A percentile compares a stretch with the other conserved stretches of the same genome.
Conservation (phyloP, 2,329 filamentous ascomycete genomes). For the Nemania sp. region DNA sequence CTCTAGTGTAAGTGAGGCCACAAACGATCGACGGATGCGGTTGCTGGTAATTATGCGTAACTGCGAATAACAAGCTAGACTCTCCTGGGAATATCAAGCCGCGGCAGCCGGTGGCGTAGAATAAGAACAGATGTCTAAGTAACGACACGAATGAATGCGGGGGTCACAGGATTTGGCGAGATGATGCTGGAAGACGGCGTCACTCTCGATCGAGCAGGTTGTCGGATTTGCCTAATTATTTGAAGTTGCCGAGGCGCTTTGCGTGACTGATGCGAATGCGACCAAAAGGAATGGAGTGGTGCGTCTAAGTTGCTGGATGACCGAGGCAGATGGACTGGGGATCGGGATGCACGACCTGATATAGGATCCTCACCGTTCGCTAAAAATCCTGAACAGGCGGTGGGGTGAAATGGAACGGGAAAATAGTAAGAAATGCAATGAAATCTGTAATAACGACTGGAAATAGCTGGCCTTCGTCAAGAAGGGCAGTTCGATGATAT, state of each 20-base stretch:
- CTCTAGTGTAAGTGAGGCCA: not conserved
- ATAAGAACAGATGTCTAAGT: constrained; percentile 18
- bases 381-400: constrained; percentile 7
- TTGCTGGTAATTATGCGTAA: constrained; percentile 5
- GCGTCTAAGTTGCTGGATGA: constrained; percentile 12
- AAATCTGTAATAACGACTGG: constrained; percentile 17
- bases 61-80: not conserved
- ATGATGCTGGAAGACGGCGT: constrained; percentile 30
- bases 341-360: constrained; percentile 25
- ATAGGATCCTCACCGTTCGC: constrained; percentile 21
- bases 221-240: constrained; percentile 25
- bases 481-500: constrained; percentile 32
- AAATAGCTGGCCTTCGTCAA: constrained; percentile 28
- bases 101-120: constrained; percentile 21
- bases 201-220: constrained; percentile 27
- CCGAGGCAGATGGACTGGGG: constrained; percentile 17
- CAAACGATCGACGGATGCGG: constrained; percentile 31
- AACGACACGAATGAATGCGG: constrained; percentile 13
- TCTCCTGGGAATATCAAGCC: constrained; percentile 13
- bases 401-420: constrained; percentile 1
- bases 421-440: too few species aligned
- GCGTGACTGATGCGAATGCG: constrained; percentile 32
- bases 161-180: constrained; percentile 30
- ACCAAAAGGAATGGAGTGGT: constrained; percentile 21
- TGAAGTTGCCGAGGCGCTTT: constrained; percentile 27